Conservation (phyloP, 352 stramenopile genomes). For the Saprolegnia parasitica region DNA sequence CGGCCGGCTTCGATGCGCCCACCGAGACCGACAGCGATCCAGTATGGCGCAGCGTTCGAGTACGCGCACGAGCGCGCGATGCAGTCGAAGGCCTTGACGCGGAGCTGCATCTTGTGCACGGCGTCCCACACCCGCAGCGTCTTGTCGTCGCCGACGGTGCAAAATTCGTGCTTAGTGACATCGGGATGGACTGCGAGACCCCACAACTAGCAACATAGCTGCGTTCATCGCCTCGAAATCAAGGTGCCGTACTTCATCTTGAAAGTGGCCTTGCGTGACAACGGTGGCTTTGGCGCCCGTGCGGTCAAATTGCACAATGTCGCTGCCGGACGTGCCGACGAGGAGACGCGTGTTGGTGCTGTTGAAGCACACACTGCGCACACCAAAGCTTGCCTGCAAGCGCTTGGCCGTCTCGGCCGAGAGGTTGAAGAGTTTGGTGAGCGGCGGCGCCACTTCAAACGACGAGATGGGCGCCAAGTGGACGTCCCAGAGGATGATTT, state of each 20-base stretch:
- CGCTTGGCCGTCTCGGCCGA: not conserved
- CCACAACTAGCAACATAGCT: slow-evolving; percentile 61
- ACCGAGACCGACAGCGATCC: slow-evolving; percentile 55
- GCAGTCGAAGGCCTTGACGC: slow-evolving; percentile 58
- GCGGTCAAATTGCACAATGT: slow-evolving; percentile 82
- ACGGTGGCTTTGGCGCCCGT: slow-evolving; percentile 36
- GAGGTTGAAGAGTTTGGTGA: slow-evolving; percentile 21
- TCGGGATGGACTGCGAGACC: slow-evolving; percentile 53
- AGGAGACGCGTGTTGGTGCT: slow-evolving; percentile 39
- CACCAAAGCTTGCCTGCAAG: not conserved
- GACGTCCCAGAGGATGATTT: slow-evolving; percentile 79
- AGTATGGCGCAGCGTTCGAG: slow-evolving; percentile 41
- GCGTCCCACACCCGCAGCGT: slow-evolving; percentile 33
- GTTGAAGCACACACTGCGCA: slow-evolving; percentile 28
- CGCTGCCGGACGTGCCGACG: slow-evolving; percentile 78
- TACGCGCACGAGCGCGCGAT: slow-evolving; percentile 69
- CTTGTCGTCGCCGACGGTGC: slow-evolving; percentile 32
- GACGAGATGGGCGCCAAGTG: slow-evolving; percentile 43
- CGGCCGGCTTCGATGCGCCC: slow-evolving; percentile 41
- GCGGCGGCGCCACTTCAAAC: slow-evolving; percentile 32
- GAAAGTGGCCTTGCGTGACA: slow-evolving; percentile 34
- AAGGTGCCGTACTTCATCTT: slow-evolving; percentile 30
- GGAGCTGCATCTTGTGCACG: slow-evolving; percentile 27
- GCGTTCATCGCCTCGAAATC: slow-evolving; percentile 11
- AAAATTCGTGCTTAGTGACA: slow-evolving; percentile 45